Evolutionary conservation across 768 basidiomycete species (phyloP), one percentile per base, ranked within the genome.

Genomic region (Sarcodon sp.): DNA sequence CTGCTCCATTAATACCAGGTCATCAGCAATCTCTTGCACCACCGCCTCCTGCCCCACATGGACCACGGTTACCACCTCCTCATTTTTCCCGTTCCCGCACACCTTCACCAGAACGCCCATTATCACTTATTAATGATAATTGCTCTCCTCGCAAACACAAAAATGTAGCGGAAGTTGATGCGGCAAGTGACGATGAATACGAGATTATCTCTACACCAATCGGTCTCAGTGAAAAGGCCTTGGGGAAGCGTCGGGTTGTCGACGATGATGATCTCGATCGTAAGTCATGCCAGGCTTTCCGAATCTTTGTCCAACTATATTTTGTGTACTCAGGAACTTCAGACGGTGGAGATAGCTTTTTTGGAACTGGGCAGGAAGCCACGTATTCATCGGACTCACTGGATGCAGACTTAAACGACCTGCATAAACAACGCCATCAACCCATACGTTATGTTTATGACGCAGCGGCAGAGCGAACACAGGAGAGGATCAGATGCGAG

Each of bases 381-480:
- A 50, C 51, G 37, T 46, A 47, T 36, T 51, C 43, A 45, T 54
- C 44, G 12, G 61, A 62, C 7, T 47, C 49, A 4, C 47, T 61
- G 10, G 74, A 79, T 38, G 75, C 72, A 27, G 79, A 80, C 44
- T 69, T 69, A 8, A 78, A 78, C 18, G 73, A 75, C 21, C 21
- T 27, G 21, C 21, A 27, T 27, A 35, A 50, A 55, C 60, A 56
- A 31, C 57, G 56, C 52, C 74, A 72, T 44, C 71, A 64, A 15
- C 75, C 78, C 3, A 70, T 78, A 21, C 75, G 75, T 11, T 92
- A 83, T 63, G 88, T 85, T n/a, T 96, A 96, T 61, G 91, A 96
- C 59, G 91, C 91, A 0, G 88, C 83, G 5, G 88, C 88, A 21
- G 90, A 94, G 61, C 75, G 86, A 52, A 77, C 78, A 46, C 68